phyloP scores from a whole-genome alignment of 1,284 basidiomycete species.

The Ganoderma boninense region DNA sequence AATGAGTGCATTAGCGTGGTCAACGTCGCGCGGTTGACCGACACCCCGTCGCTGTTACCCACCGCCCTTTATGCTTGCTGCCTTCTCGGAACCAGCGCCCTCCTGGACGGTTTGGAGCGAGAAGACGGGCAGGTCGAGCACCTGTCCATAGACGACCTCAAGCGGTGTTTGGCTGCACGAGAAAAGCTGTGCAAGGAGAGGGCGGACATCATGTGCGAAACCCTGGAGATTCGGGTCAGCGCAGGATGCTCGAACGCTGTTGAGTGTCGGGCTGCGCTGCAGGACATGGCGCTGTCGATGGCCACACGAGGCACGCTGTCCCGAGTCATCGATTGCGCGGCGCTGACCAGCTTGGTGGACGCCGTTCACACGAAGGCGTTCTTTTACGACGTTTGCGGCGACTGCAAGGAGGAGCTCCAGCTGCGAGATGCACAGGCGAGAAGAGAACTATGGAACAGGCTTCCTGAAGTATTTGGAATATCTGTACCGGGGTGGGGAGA shows the following conservation, averaged over 20 bases:
- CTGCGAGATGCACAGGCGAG: too few species aligned
- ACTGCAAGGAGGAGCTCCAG: background rate
- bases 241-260: background rate
- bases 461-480: too few species aligned
- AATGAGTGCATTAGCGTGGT: constrained; percentile 6
- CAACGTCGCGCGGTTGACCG: constrained; percentile 15
- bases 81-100: background rate
- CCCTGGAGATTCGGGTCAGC: background rate
- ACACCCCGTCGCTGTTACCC: constrained; percentile 11
- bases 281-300: background rate
- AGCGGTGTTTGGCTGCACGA: constrained; percentile 1
- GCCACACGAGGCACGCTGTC: background rate
- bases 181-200: constrained; percentile 5
- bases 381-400: background rate
- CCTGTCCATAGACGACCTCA: constrained; percentile 1
- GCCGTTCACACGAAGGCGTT: background rate
- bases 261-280: background rate
- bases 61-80: constrained; percentile 8
- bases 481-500: too few species aligned
- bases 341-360: background rate
- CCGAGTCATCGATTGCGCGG: background rate
- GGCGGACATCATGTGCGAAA: background rate
- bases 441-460: too few species aligned
- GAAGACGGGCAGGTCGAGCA: constrained; percentile 7
- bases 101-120: constrained; percentile 6